Percentiles rank a stretch among this genome's conserved stretches.
These are phyloP conservation scores for Arachis stenosperma DNA, from an alignment of 306 rosid genomes.

Conservation along the genomic window DNA sequence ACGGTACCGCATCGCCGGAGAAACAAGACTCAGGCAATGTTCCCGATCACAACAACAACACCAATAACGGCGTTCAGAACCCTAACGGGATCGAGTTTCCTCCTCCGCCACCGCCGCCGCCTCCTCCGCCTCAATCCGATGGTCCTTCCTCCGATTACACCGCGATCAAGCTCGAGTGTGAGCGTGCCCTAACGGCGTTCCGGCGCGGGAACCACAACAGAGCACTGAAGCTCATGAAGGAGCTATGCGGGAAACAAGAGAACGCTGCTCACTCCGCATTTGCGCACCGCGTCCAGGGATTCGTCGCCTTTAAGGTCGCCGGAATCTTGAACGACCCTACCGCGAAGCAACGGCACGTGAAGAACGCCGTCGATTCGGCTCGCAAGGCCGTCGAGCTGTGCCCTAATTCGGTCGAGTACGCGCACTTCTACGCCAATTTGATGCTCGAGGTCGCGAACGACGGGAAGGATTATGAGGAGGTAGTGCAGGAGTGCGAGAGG, in stretches of 20 bases:
- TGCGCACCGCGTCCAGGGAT: constrained; percentile 80
- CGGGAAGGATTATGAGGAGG: constrained; percentile 81
- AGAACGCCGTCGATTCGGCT: constrained; percentile 81
- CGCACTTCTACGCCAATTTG: constrained; percentile 76
- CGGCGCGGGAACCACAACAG: constrained; percentile 89
- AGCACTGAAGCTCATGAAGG: constrained; percentile 88
- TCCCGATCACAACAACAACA: constrained; percentile 32
- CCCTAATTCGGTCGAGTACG: constrained; percentile 81
- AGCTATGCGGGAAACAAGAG: constrained; percentile 61
- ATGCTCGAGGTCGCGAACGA: constrained; percentile 81
- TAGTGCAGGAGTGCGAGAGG: constrained; percentile 83
- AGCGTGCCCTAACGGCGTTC: constrained; percentile 74
- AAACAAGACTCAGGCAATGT: constrained; percentile 32
- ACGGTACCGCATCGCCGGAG: constrained; percentile 37
- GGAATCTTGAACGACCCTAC: constrained; percentile 63
- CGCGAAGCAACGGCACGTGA: constrained; percentile 76
- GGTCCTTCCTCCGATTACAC: constrained; percentile 47
- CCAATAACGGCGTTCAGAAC: constrained; percentile 7
- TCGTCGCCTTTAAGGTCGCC: constrained; percentile 75
- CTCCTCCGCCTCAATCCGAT: constrained; percentile 46
- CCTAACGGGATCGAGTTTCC: constrained; percentile 61
- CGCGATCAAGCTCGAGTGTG: constrained; percentile 78
- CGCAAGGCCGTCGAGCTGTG: constrained; percentile 73
- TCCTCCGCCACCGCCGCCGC: background rate
- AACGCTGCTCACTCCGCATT: constrained; percentile 60